Conservation (phyloP, 2,329 filamentous ascomycete species). For the Botrytis fragariae region DNA sequence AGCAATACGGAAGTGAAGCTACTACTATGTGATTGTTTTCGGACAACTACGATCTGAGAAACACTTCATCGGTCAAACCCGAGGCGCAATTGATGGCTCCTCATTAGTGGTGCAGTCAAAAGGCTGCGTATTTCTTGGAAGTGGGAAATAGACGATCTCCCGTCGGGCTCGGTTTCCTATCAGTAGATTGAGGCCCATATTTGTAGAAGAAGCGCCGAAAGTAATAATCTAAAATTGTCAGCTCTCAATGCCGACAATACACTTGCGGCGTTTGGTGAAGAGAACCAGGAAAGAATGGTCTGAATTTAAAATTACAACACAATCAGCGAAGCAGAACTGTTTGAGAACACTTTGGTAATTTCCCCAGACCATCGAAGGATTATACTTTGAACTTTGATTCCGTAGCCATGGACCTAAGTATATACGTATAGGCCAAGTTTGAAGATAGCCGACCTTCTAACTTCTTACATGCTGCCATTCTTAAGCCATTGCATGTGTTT, state of each 20-base stretch:
- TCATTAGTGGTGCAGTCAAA: not conserved
- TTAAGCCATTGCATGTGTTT: not conserved
- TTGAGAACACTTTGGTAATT: not conserved
- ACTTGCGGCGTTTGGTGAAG: not conserved
- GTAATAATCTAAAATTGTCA: not conserved
- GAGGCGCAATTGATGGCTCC: not conserved
- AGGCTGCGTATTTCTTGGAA: constrained; percentile 1
- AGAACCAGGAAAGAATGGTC: not conserved
- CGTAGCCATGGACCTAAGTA: not conserved
- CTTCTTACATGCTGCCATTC: not conserved
- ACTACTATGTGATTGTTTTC: not conserved
- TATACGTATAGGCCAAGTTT: not conserved
- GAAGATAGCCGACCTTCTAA: not conserved
- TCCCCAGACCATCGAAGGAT: not conserved
- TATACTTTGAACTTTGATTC: not conserved
- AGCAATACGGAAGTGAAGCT: not conserved
- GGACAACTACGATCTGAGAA: not conserved
- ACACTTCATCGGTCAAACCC: not conserved
- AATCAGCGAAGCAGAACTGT: not conserved
- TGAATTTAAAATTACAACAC: not conserved
- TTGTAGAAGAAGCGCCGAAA: not conserved
- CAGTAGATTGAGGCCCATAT: not conserved
- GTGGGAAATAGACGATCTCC: constrained; percentile 9
- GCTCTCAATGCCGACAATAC: not conserved
- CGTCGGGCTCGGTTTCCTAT: not conserved